Base-by-base conservation (phyloP, 352 stramenopile genomes). In the Globisporangium nodosum region DNA sequence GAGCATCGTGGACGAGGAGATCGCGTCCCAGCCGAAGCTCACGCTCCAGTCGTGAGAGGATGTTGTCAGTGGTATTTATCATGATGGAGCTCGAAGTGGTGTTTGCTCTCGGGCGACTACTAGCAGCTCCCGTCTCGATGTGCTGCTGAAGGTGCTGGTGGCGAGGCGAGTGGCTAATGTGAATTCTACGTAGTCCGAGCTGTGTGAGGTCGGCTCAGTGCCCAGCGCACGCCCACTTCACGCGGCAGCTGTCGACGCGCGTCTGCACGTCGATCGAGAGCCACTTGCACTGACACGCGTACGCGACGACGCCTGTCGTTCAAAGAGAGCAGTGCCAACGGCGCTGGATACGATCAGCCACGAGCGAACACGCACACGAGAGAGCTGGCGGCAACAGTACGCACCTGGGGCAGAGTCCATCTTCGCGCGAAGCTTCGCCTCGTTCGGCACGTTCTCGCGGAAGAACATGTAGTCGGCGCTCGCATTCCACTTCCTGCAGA, bases 401-500 rank as follows among this genome's bases (percentile, higher is more conserved):
- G 56, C 40, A 90, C 81, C 80, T 48, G 71, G 61, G 9, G 61
- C 59, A 8, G 56, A 54, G 49, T 90, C 76, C 81, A 91, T 84
- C 43, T 88, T 86, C 5, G 65, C 74, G 9, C 76, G 64, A 24
- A 92, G 64, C 58, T 88, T 91, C 42, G 65, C 49, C 61, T 89
- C 81, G 47, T 76, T 92, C 11, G 81, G 81, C 21, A 87, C 72
- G 48, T 91, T 91, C 57, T 94, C 84, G 45, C 81, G 76, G 53
- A 92, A 92, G 58, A 94, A 90, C 80, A 90, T 94, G 65, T 91
- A 93, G 50, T 94, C 84, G 6, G 73, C 84, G 52, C 61, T 88
- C 18, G 62, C 54, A 52, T 70, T 71, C 81, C 81, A 94, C 64
- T 86, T 86, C 52, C 78, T 90, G 57, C 30, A 2, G 37, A 42